phyloP scores from a whole-genome alignment of 2,329 filamentous ascomycete genomes.

The Zasmidium citrigriseum region DNA sequence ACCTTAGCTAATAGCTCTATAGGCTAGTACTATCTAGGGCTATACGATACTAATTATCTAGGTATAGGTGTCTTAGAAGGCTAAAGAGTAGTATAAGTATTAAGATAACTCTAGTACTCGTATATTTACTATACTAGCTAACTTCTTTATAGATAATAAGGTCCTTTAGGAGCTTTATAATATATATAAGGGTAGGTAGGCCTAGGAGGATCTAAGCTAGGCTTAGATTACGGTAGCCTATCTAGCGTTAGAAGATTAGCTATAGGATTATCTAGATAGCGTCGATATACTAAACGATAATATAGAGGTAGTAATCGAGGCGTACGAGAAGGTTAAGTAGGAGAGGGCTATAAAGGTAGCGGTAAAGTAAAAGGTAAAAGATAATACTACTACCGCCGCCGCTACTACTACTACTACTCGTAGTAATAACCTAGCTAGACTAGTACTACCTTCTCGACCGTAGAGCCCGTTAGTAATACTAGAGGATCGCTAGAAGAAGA shows the following conservation, averaged over 20 bases:
- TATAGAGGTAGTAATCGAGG: not conserved
- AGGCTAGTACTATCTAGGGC: not conserved
- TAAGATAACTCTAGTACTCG: not conserved
- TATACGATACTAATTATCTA: not conserved
- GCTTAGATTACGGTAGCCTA: not conserved
- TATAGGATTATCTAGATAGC: not conserved
- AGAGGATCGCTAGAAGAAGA: not conserved
- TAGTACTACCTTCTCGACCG: no score
- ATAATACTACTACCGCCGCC: not conserved
- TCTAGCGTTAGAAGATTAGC: not conserved
- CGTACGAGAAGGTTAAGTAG: not conserved
- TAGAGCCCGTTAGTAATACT: not conserved
- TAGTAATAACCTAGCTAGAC: not conserved
- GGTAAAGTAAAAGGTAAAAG: not conserved
- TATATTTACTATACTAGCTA: not conserved
- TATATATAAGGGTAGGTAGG: not conserved
- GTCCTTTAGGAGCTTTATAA: not conserved
- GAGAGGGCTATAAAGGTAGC: not conserved
- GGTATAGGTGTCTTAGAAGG: not conserved
- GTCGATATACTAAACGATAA: not conserved
- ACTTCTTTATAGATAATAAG: not conserved
- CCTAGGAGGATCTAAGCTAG: not conserved
- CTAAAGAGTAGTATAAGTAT: not conserved
- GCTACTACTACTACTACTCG: not conserved
- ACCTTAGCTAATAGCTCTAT: not conserved